A percentile compares a stretch with the other conserved stretches of the same genome.
Evolutionary conservation across 2,329 filamentous ascomycete species (phyloP).

Genomic region (Didymella sp.): DNA sequence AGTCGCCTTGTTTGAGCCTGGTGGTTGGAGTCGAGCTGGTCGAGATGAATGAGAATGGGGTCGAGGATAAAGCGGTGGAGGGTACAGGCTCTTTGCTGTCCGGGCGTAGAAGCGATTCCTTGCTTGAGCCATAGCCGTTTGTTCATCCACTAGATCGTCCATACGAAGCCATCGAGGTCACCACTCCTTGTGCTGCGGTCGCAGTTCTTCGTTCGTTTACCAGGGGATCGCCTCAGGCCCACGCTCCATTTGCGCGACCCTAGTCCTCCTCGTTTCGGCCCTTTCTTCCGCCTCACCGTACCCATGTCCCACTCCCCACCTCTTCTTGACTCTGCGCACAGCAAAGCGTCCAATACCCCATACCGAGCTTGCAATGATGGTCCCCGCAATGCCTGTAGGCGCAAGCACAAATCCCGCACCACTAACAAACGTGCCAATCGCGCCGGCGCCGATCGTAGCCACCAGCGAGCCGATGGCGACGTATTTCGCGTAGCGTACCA

Average conservation of each 20-base stretch:
- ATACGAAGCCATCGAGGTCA: background rate
- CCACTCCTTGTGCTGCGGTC: background rate
- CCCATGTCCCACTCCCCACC: conserved; percentile 33
- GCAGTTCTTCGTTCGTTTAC: conserved; percentile 16
- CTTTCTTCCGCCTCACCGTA: conserved; percentile 26
- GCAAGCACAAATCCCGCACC: conserved; percentile 53
- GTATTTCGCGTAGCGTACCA: conserved; percentile 54
- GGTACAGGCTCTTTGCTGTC: background rate
- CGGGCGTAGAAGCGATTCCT: background rate
- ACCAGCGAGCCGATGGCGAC: conserved; percentile 51
- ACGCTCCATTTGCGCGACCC: conserved; percentile 19
- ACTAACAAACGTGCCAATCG: conserved; percentile 46
- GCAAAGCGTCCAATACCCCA: conserved; percentile 52
- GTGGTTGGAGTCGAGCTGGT: conserved; percentile 25
- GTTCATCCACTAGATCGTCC: background rate
- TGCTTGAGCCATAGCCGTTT: background rate
- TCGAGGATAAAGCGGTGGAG: background rate
- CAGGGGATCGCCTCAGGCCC: conserved; percentile 33
- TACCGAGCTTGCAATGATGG: conserved; percentile 45
- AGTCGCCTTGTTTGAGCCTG: conserved; percentile 20
- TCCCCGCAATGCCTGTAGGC: conserved; percentile 51
- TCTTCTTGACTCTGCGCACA: conserved; percentile 42
- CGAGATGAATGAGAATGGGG: conserved; percentile 21
- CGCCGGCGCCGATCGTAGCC: conserved; percentile 50
- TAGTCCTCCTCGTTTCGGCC: conserved; percentile 23